These are phyloP conservation scores for Neurospora tetrasperma DNA, from an alignment of 495 filamentous ascomycete genomes.

Conservation along the genomic window DNA sequence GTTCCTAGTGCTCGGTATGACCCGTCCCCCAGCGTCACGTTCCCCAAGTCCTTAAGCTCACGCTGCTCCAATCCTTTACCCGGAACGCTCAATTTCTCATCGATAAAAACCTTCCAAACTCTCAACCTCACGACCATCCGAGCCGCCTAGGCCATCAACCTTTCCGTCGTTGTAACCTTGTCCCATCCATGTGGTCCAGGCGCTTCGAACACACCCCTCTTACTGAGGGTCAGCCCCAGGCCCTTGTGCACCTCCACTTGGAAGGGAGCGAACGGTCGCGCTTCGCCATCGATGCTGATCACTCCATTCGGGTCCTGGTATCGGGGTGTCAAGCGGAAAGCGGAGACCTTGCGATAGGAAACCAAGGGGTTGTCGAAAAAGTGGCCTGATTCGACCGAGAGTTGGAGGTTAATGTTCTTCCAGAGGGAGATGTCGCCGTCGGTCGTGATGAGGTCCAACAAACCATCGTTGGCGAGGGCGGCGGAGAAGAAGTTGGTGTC, in stretches of 20 bases:
- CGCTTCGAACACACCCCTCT: constrained; percentile 63
- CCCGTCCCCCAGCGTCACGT: background rate
- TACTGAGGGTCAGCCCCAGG: constrained; percentile 73
- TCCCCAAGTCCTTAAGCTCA: background rate
- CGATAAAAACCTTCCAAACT: background rate
- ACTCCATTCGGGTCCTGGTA: constrained; percentile 55
- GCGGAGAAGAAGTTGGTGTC: constrained; percentile 83
- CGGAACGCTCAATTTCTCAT: background rate
- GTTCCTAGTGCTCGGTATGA: background rate
- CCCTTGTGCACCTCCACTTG: constrained; percentile 84
- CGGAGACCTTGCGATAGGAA: constrained; percentile 67
- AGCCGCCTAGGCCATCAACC: constrained; percentile 12
- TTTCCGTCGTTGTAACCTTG: constrained; percentile 20
- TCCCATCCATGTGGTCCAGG: constrained; percentile 45
- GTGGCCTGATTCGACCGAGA: constrained; percentile 54
- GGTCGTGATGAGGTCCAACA: constrained; percentile 74
- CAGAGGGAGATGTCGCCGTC: constrained; percentile 60
- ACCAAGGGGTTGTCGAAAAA: constrained; percentile 76
- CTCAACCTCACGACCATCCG: background rate
- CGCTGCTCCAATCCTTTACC: background rate
- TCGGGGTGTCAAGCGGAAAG: constrained; percentile 73
- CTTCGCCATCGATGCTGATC: constrained; percentile 91
- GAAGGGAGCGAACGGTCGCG: constrained; percentile 73
- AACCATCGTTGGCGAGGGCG: constrained; percentile 72
- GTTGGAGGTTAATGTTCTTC: constrained; percentile 54